phyloP scores from a whole-genome alignment of 768 basidiomycete genomes.

The Collybia sp. region DNA sequence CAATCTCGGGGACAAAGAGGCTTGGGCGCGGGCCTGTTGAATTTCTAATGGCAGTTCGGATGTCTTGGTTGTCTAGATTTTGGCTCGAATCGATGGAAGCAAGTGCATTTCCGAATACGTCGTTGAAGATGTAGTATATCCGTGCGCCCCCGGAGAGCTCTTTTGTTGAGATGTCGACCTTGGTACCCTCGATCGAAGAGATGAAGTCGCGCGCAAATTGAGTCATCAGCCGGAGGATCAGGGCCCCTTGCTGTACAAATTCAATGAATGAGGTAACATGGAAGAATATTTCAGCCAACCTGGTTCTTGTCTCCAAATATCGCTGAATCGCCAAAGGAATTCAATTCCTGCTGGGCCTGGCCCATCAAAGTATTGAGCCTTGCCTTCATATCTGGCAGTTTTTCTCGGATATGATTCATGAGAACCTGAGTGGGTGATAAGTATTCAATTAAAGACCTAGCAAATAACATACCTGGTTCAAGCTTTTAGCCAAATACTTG shows the following conservation, averaged over 20 bases:
- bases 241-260: conserved; percentile 63
- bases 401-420: conserved; percentile 97
- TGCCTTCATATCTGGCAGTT: conserved; percentile 99
- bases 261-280: conserved; percentile 8
- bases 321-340: conserved; percentile 92
- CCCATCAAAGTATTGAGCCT: conserved; percentile 97
- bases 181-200: conserved; percentile 95
- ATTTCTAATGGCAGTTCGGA: conserved; percentile 96
- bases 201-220: conserved; percentile 97
- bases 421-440: conserved; percentile 51
- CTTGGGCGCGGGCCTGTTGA: conserved; percentile 96
- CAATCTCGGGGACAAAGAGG: conserved; percentile 94
- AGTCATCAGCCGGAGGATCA: conserved; percentile 96
- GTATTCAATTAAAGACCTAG: not conserved
- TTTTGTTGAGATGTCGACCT: conserved; percentile 94
- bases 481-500: conserved; percentile 84
- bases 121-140: conserved; percentile 99
- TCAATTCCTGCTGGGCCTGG: conserved; percentile 97
- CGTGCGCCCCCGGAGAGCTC: conserved; percentile 97
- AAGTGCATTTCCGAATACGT: conserved; percentile 92
- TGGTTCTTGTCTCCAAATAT: conserved; percentile 90
- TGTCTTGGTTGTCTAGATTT: conserved; percentile 91
- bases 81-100: conserved; percentile 85
- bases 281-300: conserved; percentile 24
- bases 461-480: conserved; percentile 74